phyloP scores from a whole-genome alignment of 2,329 filamentous ascomycete genomes.

The Apiospora phragmitis region DNA sequence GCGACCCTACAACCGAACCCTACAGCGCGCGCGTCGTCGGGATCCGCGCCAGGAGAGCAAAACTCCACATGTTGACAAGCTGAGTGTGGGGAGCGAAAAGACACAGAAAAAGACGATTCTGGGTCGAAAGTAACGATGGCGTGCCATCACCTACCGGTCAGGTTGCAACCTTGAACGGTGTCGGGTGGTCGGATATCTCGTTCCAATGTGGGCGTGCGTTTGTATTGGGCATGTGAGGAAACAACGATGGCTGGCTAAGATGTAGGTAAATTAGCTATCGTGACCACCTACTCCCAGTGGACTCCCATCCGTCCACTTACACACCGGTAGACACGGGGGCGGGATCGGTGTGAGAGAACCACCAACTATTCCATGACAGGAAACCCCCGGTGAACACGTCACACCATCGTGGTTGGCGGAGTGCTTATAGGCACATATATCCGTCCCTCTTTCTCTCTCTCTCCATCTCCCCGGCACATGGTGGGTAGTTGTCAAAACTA shows the following conservation, averaged over 20 bases:
- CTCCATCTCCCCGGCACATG: neutral
- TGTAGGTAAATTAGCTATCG: neutral
- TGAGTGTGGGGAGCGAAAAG: neutral
- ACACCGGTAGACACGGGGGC: neutral
- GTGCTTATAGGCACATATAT: neutral
- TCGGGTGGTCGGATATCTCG: neutral
- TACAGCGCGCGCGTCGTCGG: neutral
- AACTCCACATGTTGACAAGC: neutral
- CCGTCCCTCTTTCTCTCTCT: neutral
- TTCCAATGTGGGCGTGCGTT: neutral
- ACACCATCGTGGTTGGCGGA: neutral
- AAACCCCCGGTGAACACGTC: neutral
- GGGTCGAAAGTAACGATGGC: neutral
- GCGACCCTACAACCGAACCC: neutral
- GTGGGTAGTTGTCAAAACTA: neutral
- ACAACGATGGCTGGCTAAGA: neutral
- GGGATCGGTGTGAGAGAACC: neutral
- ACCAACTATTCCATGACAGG: neutral
- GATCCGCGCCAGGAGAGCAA: neutral
- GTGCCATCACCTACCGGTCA: neutral
- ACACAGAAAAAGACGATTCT: neutral
- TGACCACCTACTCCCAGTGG: neutral
- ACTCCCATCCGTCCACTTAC: neutral
- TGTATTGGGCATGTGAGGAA: neutral
- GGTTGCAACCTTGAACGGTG: neutral